Conservation (phyloP, 805 yeast genomes). For the Starmerella etchellsii region DNA sequence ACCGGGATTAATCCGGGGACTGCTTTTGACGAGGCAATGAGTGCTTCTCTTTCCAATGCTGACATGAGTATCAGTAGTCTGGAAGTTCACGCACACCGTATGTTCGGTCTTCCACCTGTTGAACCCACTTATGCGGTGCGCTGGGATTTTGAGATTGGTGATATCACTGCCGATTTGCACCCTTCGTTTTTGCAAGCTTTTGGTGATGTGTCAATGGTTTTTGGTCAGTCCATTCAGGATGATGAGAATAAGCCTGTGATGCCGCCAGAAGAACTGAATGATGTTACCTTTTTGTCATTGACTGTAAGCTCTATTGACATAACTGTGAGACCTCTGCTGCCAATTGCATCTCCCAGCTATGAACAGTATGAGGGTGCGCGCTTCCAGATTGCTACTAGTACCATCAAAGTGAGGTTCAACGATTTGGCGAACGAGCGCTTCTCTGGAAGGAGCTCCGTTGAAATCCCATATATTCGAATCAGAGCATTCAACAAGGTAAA, state of each 20-base stretch:
- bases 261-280: constrained; percentile 45
- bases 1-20: constrained; percentile 9
- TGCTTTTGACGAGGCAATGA: constrained; percentile 12
- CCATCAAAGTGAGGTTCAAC: constrained; percentile 35
- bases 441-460: constrained; percentile 40
- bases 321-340: constrained; percentile 2
- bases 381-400: constrained; percentile 22
- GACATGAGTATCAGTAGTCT: constrained; percentile 43
- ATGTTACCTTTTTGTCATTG: constrained; percentile 54
- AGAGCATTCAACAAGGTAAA: constrained; percentile 19
- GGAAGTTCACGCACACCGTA: constrained; percentile 68
- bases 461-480: constrained; percentile 37
- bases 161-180: constrained; percentile 39
- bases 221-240: constrained; percentile 56
- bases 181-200: constrained; percentile 33
- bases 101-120: constrained; percentile 83
- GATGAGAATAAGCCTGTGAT: constrained; percentile 59
- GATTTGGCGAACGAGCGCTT: constrained; percentile 62
- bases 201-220: constrained; percentile 32
- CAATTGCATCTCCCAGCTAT: no score
- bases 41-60: constrained; percentile 4
- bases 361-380: background rate
- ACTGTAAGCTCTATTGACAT: constrained; percentile 31
- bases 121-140: constrained; percentile 82
- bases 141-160: constrained; percentile 73